Conservation (phyloP, 768 basidiomycete species). For the Xanthoconium purpureum region DNA sequence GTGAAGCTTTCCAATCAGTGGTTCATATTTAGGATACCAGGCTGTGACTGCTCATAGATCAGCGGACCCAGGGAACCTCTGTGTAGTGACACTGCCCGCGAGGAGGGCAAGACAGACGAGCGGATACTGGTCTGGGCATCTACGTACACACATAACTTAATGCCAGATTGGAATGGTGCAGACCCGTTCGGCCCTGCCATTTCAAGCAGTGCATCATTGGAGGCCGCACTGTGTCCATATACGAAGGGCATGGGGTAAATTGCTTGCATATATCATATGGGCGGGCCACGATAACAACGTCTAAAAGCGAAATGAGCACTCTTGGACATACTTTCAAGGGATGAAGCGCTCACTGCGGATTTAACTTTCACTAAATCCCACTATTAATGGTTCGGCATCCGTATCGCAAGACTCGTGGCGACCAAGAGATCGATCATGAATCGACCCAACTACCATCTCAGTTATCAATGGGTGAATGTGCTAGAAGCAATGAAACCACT, state of each 20-base stretch:
- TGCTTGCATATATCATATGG: neutral
- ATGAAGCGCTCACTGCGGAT: neutral
- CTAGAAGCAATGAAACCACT: neutral
- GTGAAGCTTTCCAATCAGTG: neutral
- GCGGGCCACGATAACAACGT: neutral
- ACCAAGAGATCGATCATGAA: slow-evolving; percentile 29
- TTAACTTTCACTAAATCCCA: neutral
- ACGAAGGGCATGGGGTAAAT: neutral
- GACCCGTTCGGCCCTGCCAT: neutral
- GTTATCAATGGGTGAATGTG: neutral
- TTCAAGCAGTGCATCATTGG: neutral
- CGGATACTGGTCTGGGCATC: neutral
- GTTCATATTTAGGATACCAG: neutral
- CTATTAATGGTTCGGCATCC: slow-evolving; percentile 17
- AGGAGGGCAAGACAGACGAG: neutral
- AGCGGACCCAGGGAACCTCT: no score
- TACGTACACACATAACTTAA: neutral
- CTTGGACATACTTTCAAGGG: neutral
- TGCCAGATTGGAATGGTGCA: neutral
- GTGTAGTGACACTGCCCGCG: neutral
- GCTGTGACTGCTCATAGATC: neutral
- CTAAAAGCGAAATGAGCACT: neutral
- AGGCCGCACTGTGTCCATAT: neutral
- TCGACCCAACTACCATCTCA: slow-evolving; percentile 16
- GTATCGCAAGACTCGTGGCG: slow-evolving; percentile 27